These are phyloP conservation scores for Jaminaea rosea DNA, from an alignment of 1,284 basidiomycete genomes.

Conservation along the genomic window DNA sequence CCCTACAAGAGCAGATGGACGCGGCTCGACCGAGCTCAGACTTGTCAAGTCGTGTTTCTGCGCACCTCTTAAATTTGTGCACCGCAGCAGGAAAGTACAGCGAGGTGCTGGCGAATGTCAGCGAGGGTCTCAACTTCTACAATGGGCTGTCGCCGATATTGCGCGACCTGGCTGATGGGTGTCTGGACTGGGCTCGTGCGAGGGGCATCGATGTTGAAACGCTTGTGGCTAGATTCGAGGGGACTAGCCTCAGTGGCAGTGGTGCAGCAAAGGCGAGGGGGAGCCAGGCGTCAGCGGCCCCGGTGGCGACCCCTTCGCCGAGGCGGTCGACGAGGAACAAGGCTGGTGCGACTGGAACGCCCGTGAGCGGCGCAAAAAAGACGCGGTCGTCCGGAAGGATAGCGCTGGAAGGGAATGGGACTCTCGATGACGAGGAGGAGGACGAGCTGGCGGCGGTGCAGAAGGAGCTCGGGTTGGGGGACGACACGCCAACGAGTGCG, in stretches of 20 bases:
- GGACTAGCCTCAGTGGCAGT: slow-evolving; percentile 1
- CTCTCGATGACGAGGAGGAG: neutral
- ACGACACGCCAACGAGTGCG: slow-evolving; percentile 1
- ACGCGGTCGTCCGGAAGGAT: no score
- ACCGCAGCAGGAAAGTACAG: neutral
- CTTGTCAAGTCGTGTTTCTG: neutral
- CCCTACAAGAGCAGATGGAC: slow-evolving; percentile 55
- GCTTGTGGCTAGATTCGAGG: neutral
- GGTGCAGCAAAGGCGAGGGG: neutral
- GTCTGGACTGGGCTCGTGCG: slow-evolving; percentile 24
- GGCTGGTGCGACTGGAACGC: neutral
- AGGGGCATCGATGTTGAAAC: slow-evolving; percentile 13
- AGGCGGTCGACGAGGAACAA: slow-evolving; percentile 6
- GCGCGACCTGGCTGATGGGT: slow-evolving; percentile 17
- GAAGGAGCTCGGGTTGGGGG: neutral
- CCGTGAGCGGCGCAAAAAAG: neutral
- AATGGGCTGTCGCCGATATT: slow-evolving; percentile 27
- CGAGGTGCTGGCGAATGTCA: slow-evolving; percentile 27
- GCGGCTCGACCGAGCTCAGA: slow-evolving; percentile 49
- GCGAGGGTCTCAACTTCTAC: slow-evolving; percentile 47
- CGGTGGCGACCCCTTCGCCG: neutral
- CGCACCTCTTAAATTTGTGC: neutral
- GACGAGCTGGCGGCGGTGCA: neutral
- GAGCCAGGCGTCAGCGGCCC: neutral
- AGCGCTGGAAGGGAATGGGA: no score